phyloP scores from a whole-genome alignment of 257 asterid species.

The Jaltomata sinuosa region DNA sequence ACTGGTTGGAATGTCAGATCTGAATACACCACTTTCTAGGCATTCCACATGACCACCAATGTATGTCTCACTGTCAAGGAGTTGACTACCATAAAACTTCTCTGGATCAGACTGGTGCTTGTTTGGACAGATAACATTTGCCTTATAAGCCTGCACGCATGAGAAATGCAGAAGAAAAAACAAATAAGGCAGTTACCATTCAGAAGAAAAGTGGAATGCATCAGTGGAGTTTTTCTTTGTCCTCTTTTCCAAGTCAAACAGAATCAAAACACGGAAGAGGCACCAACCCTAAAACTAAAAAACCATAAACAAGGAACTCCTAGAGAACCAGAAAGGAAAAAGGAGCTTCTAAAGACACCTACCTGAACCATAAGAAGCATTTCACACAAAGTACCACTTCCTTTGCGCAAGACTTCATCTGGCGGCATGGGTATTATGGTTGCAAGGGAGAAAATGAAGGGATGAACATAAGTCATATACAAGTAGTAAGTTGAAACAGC shows the following conservation, averaged over 20 bases:
- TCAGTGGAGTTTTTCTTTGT: slow-evolving; percentile 1
- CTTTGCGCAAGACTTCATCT: slow-evolving; percentile 94
- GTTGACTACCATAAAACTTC: slow-evolving; percentile 69
- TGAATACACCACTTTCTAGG: slow-evolving; percentile 98
- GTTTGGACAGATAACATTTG: slow-evolving; percentile 95
- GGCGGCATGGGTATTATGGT: slow-evolving; percentile 99
- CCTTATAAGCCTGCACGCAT: slow-evolving; percentile 76
- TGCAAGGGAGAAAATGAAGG: slow-evolving; percentile 96
- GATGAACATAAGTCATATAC: slow-evolving; percentile 96
- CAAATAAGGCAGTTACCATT: slow-evolving; percentile 9
- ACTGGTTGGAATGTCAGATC: slow-evolving; percentile 94
- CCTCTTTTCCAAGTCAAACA: neutral
- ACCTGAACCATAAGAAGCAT: slow-evolving; percentile 99
- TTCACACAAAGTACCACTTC: slow-evolving; percentile 98
- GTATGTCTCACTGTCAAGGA: slow-evolving; percentile 97
- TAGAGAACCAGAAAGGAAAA: neutral
- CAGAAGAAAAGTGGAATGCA: neutral
- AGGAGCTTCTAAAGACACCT: slow-evolving; percentile 7
- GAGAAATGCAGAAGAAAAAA: slow-evolving; percentile 7
- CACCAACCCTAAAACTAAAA: slow-evolving; percentile 3
- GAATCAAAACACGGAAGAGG: neutral
- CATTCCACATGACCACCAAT: slow-evolving; percentile 99
- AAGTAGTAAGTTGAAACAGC: slow-evolving; percentile 98
- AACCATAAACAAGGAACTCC: neutral
- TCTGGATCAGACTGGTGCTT: slow-evolving; percentile 98